Percentiles rank a stretch among this genome's conserved stretches.
phyloP scores from a whole-genome alignment of 208 protist species.

The Trypanosoma lewisi region DNA sequence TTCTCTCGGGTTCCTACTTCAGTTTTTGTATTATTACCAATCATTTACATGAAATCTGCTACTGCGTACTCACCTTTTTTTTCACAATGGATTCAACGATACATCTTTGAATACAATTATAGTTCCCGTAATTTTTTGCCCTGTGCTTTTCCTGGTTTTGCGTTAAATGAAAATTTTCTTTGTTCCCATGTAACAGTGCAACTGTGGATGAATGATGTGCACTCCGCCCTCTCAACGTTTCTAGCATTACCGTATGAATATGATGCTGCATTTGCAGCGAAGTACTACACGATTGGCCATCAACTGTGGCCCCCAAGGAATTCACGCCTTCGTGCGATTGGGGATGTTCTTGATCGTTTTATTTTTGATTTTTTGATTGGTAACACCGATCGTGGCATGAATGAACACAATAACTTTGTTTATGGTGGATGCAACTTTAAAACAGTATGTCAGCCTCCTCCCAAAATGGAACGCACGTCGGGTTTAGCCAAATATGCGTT shows the following conservation, averaged over 20 bases:
- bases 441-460: slow-evolving; percentile 42
- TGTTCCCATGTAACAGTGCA: slow-evolving; percentile 72
- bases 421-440: slow-evolving; percentile 74
- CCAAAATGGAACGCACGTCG: slow-evolving; percentile 32
- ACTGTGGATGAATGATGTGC: slow-evolving; percentile 87
- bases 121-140: slow-evolving; percentile 51
- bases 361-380: slow-evolving; percentile 87
- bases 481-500: slow-evolving; percentile 81
- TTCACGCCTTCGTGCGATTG: slow-evolving; percentile 58
- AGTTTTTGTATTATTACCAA: slow-evolving; percentile 49
- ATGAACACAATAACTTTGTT: slow-evolving; percentile 88
- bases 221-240: slow-evolving; percentile 63
- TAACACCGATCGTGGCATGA: slow-evolving; percentile 79
- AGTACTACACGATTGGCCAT: slow-evolving; percentile 74
- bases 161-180: not conserved
- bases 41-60: slow-evolving; percentile 73
- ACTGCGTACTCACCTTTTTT: slow-evolving; percentile 65
- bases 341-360: slow-evolving; percentile 71
- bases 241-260: slow-evolving; percentile 65
- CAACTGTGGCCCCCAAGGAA: slow-evolving; percentile 48
- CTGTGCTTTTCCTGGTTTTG: slow-evolving; percentile 34
- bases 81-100: slow-evolving; percentile 77
- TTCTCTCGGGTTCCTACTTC: slow-evolving; percentile 74
- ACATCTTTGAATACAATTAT: slow-evolving; percentile 64
- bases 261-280: slow-evolving; percentile 48